A percentile compares a stretch with the other conserved stretches of the same genome.
Conservation (phyloP, 768 basidiomycete genomes). For the Tylopilus balloui region DNA sequence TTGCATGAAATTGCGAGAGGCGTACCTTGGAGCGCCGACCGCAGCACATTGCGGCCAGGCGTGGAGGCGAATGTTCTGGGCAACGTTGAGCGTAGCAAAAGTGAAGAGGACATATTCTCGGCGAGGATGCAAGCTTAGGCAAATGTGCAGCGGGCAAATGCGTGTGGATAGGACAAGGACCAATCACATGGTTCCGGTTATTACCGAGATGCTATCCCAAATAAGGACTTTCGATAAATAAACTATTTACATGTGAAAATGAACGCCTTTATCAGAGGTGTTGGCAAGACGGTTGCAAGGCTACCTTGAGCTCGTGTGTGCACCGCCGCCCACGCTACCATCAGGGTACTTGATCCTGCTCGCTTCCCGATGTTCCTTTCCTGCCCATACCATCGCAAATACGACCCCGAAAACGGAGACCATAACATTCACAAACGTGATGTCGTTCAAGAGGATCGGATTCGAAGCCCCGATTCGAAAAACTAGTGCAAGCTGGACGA, state of each 20-base stretch:
- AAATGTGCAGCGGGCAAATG: no score
- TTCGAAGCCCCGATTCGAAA: constrained; percentile 12
- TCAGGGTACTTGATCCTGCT: no score
- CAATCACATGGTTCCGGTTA: not conserved
- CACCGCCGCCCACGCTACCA: not conserved
- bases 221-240: no score
- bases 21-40: constrained; percentile 41
- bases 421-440: constrained; percentile 6
- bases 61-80: constrained; percentile 38
- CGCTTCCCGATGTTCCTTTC: constrained; percentile 5
- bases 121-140: not conserved
- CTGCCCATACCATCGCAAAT: constrained; percentile 14
- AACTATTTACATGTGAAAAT: no score
- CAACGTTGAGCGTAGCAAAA: constrained; percentile 46
- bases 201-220: not conserved
- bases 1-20: not conserved
- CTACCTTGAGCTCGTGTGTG: not conserved
- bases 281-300: no score
- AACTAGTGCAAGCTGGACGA: constrained; percentile 22
- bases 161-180: no score
- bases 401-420: constrained; percentile 5
- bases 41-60: constrained; percentile 37
- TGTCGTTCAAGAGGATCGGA: not conserved
- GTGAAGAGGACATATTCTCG: constrained; percentile 45
- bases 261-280: no score